Conservation (phyloP, 352 stramenopile species). For the Pythium sp. region DNA sequence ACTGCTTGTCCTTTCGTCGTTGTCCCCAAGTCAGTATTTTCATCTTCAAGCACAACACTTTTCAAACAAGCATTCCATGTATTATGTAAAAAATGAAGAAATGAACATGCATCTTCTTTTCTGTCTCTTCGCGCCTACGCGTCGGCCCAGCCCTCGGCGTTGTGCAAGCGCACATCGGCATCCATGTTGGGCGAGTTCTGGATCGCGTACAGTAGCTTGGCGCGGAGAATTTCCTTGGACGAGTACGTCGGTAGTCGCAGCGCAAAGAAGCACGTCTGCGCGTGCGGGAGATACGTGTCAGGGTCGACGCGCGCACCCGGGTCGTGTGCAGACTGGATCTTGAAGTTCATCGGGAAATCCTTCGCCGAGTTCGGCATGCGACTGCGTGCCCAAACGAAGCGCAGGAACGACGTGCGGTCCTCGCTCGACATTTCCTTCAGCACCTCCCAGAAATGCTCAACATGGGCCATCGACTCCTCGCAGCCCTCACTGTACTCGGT, state of each 20-base stretch:
- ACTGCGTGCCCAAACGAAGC: conserved; percentile 97
- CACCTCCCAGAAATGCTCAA: conserved; percentile 96
- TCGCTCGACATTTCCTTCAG: conserved; percentile 95
- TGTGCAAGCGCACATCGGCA: conserved; percentile 89
- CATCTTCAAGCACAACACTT: no score
- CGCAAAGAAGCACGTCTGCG: conserved; percentile 99
- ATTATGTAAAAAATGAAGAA: not conserved
- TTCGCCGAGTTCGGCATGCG: conserved; percentile 95
- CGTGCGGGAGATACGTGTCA: conserved; percentile 94
- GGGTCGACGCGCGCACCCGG: conserved; percentile 66
- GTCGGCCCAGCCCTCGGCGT: conserved; percentile 88
- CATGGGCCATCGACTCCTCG: conserved; percentile 86
- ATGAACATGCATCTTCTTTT: not conserved
- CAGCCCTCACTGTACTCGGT: conserved; percentile 97
- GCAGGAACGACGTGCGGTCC: conserved; percentile 94
- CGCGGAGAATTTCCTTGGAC: conserved; percentile 80
- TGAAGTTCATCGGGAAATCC: conserved; percentile 97
- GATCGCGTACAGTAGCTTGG: conserved; percentile 92
- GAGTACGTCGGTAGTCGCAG: conserved; percentile 95
- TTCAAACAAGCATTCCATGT: not conserved
- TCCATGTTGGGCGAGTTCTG: conserved; percentile 97
- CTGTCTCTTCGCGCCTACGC: conserved; percentile 31
- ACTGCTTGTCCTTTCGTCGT: no score
- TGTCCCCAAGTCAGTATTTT: no score
- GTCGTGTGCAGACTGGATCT: conserved; percentile 86